Conservation (phyloP, 768 basidiomycete genomes). For the Pluteus cervinus region DNA sequence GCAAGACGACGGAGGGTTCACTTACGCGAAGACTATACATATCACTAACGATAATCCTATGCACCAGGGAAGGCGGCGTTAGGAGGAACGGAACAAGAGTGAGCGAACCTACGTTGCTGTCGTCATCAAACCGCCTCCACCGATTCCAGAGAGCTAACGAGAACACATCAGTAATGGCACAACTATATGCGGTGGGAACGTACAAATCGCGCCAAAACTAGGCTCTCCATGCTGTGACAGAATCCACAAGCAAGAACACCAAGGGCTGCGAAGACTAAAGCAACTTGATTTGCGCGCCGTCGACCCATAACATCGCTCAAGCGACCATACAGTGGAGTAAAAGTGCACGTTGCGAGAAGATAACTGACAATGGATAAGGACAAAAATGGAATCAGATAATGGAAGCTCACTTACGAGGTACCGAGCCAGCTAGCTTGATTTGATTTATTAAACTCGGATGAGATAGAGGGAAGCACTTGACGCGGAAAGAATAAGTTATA, state of each 20-base stretch:
- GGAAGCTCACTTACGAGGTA: slow-evolving; percentile 49
- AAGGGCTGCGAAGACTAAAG: slow-evolving; percentile 51
- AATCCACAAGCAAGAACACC: slow-evolving; percentile 67
- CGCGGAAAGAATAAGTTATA: background rate
- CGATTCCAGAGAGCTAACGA: slow-evolving; percentile 68
- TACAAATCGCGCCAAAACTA: slow-evolving; percentile 72
- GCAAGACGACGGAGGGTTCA: slow-evolving; percentile 4
- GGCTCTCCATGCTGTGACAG: slow-evolving; percentile 64
- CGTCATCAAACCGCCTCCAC: slow-evolving; percentile 73
- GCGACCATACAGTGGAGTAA: slow-evolving; percentile 78
- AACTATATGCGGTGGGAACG: slow-evolving; percentile 22
- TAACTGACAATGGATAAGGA: slow-evolving; percentile 37
- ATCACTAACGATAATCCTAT: slow-evolving; percentile 70
- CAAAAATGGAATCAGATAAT: background rate
- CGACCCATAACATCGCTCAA: slow-evolving; percentile 75
- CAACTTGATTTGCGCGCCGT: slow-evolving; percentile 59
- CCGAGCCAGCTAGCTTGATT: slow-evolving; percentile 83
- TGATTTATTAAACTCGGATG: slow-evolving; percentile 71
- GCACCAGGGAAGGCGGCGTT: background rate
- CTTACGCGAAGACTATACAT: slow-evolving; percentile 74
- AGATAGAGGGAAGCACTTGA: slow-evolving; percentile 44
- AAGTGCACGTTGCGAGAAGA: slow-evolving; percentile 73
- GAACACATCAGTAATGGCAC: background rate
- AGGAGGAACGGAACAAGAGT: background rate
- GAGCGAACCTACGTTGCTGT: slow-evolving; percentile 51